Percentiles rank a stretch among this genome's conserved stretches.
These are phyloP conservation scores for Quercus phellos DNA, from an alignment of 331 rosid genomes.

Conservation along the genomic window DNA sequence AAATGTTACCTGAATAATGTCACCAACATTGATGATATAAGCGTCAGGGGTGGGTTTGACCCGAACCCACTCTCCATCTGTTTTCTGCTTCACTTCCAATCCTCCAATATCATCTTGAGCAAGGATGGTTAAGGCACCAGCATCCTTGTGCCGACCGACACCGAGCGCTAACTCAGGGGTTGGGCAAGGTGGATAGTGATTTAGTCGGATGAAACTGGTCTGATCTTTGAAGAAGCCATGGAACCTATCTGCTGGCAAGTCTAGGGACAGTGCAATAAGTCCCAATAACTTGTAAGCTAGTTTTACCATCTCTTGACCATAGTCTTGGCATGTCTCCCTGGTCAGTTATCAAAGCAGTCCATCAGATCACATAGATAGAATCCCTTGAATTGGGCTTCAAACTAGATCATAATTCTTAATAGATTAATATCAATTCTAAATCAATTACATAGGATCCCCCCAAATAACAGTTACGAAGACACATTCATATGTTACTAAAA, in stretches of 20 bases:
- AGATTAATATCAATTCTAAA: too few species aligned
- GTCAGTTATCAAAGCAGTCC: background rate
- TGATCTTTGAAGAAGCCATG: constrained; percentile 44
- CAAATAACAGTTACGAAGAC: too few species aligned
- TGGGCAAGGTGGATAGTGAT: constrained; percentile 71
- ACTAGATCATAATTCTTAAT: background rate
- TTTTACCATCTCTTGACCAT: constrained; percentile 52
- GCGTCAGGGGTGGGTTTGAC: constrained; percentile 56
- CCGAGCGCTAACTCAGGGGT: constrained; percentile 60
- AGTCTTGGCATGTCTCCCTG: constrained; percentile 44
- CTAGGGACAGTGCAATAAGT: constrained; percentile 56
- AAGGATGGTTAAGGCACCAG: constrained; percentile 59
- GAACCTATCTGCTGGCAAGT: constrained; percentile 43
- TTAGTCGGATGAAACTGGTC: constrained; percentile 42
- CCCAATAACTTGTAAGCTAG: constrained; percentile 57
- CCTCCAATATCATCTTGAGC: constrained; percentile 76
- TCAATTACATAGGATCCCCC: too few species aligned
- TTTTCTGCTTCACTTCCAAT: constrained; percentile 52
- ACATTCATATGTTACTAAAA: too few species aligned
- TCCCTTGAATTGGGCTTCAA: background rate
- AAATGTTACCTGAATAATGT: constrained; percentile 51
- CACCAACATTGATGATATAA: constrained; percentile 56
- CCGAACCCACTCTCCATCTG: constrained; percentile 51
- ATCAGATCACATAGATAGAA: background rate
- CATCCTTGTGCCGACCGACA: constrained; percentile 67